Percentiles rank a stretch among this genome's conserved stretches.
Conservation (phyloP, 2,329 filamentous ascomycete genomes). For the Ophiostoma sp. region DNA sequence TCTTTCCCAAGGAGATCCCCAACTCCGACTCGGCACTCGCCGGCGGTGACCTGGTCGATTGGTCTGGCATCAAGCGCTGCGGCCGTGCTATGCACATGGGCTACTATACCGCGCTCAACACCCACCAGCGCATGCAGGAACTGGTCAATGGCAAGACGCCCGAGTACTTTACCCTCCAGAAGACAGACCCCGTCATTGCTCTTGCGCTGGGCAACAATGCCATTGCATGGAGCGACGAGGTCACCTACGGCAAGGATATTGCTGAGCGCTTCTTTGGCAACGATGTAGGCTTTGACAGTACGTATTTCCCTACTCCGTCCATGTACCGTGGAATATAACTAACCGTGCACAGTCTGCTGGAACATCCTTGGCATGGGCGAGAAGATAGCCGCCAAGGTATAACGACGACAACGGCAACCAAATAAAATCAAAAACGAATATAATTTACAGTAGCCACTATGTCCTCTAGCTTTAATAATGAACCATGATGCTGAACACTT, state of each 20-base stretch:
- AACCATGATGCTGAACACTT: no score
- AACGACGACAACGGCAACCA: not conserved
- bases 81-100: slow-evolving; percentile 72
- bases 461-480: not conserved
- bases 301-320: slow-evolving; percentile 32
- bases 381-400: slow-evolving; percentile 12
- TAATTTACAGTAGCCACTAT: no score
- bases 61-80: slow-evolving; percentile 76
- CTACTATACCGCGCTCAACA: slow-evolving; percentile 59
- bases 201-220: slow-evolving; percentile 66
- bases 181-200: slow-evolving; percentile 61
- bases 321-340: not conserved
- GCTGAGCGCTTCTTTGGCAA: slow-evolving; percentile 60
- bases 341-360: slow-evolving; percentile 21
- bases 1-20: slow-evolving; percentile 48
- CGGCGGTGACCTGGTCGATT: slow-evolving; percentile 62
- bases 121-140: slow-evolving; percentile 56
- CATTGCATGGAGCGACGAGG: slow-evolving; percentile 55
- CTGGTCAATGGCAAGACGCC: slow-evolving; percentile 38
- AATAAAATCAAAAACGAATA: no score
- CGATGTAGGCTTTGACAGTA: slow-evolving; percentile 60
- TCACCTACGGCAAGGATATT: slow-evolving; percentile 56
- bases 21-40: slow-evolving; percentile 61
- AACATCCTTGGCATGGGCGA: slow-evolving; percentile 16
- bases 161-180: slow-evolving; percentile 44